Base-by-base conservation (phyloP, 768 basidiomycete genomes). In the Leccinellum rugosiceps region DNA sequence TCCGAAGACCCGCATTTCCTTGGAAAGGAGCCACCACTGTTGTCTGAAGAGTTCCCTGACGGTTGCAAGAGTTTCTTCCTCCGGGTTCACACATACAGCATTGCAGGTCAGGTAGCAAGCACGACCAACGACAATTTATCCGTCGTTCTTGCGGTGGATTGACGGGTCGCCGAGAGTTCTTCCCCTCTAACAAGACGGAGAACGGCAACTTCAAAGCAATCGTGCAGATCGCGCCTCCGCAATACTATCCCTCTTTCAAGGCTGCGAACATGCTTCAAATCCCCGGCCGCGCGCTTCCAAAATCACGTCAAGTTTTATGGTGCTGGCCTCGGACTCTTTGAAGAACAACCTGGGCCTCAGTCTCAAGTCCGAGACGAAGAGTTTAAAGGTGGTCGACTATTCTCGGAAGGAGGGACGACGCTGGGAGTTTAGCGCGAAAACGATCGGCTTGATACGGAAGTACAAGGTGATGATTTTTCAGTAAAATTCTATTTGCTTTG, bases 51-150 rank as follows among this genome's bases (percentile, higher is more conserved):
- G 68, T 98, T 92, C 75, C 94, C 95, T 0, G 85, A 84, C 0
- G 92, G 90, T 1, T 90, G 85, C 70, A 92, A 88, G 68, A 90
- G 98, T 28, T 97, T 99, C 75, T 98, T 98, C 84, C 80, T 98
- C 7, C 95, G 96, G 15, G 88, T 92, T 66, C 87, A 93, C 68
- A 93, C 91, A 0, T 99, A 96, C 67, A 97, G 97, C n/a, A 87
- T 92, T 3, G 93, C 96, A 14, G 94, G 95, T 0, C 90, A 94
- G 65, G 92, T 99, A 11, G 80, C 84, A 38, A 80, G 75, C 0
- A 92, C 93, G 0, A 82, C 81, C 0, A 83, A 89, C 3, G 79
- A 81, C 3, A 77, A 83, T 1, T 74, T 98, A 13, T 87, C 92
- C 10, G 90, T 98, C 49, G 75, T 92, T 45, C 82, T 98, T 57